Base-by-base conservation (phyloP, 1,284 basidiomycete species). In the Somion occarium region DNA sequence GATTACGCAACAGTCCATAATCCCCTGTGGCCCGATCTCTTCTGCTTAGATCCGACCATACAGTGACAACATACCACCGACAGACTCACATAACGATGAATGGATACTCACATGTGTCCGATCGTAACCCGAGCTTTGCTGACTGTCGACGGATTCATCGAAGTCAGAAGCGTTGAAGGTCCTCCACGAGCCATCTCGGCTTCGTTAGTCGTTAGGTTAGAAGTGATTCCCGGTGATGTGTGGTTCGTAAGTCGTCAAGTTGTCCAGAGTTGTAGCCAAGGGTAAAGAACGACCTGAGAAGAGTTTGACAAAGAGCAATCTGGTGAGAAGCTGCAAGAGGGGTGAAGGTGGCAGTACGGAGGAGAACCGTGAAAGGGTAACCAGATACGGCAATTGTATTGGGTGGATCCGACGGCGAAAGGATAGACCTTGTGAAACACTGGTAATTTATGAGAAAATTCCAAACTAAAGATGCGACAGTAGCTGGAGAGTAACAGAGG, bases 61-160 rank as follows among this genome's bases (percentile, higher is more conserved):
- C n/a, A n/a, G n/a, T n/a, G n/a, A n/a, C n/a, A n/a, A n/a, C n/a
- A n/a, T n/a, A n/a, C n/a, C n/a, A n/a, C n/a, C n/a, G n/a, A n/a
- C n/a, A n/a, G n/a, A n/a, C n/a, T n/a, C n/a, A n/a, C n/a, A n/a
- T n/a, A n/a, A n/a, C n/a, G n/a, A n/a, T n/a, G n/a, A n/a, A n/a
- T n/a, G n/a, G 7, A 34, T 34, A 80, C 85, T 62, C 61, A 88
- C 85, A 86, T 78, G 80, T 88, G 86, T 49, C 79, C 79, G 57
- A 88, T 88, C 27, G 71, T 71, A 4, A 85, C 75, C 18, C 69
- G 68, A 1, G 80, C 75, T 4, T 78, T 73, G 0, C 65, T 73
- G 27, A 78, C 55, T 45, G 60, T 56, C 45, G 57, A 56, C 24
- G 63, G 63, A 25, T 57, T 55, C 25, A 56, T 38, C 23, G 61